Conservation (phyloP, 1,139 yeast genomes). For the Suhomyces terraborum region DNA sequence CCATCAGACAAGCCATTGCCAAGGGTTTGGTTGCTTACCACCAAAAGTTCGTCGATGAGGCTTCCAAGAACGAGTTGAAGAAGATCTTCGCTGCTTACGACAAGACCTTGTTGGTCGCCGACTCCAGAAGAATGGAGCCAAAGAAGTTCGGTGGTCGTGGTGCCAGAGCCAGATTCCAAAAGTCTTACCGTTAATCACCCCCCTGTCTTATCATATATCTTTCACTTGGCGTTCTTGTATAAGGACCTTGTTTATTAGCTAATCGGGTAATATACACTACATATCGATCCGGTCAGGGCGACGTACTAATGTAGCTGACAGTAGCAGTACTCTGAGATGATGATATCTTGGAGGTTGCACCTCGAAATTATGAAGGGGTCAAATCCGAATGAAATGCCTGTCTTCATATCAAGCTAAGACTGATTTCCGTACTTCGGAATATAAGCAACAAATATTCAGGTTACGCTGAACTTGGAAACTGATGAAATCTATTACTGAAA, state of each 20-base stretch:
- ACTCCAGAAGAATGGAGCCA: constrained; percentile 99
- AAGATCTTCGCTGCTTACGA: constrained; percentile 96
- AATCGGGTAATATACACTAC: constrained; percentile 20
- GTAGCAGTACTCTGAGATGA: too few relatives aligned
- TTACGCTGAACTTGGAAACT: too few relatives aligned
- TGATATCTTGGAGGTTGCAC: too few relatives aligned
- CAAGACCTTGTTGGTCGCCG: constrained; percentile 99
- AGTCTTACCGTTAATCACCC: constrained; percentile 89
- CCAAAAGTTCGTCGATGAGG: constrained; percentile 99
- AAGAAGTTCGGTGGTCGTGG: constrained; percentile 99
- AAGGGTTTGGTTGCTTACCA: constrained; percentile 99
- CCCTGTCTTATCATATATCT: constrained; percentile 16
- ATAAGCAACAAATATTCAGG: too few relatives aligned
- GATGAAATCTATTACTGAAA: too few relatives aligned
- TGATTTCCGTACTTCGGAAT: too few relatives aligned
- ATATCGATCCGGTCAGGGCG: constrained; percentile 8
- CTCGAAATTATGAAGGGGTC: too few relatives aligned
- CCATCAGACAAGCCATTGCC: constrained; percentile 99
- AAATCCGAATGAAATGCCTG: too few relatives aligned
- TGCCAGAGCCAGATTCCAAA: constrained; percentile 99
- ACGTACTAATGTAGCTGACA: background rate
- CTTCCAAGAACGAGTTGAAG: constrained; percentile 99
- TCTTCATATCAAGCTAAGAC: too few relatives aligned
- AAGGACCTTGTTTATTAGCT: constrained; percentile 20
- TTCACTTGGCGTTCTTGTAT: constrained; percentile 16